Base-by-base conservation (phyloP, 768 basidiomycete genomes). In the Solioccasus polychromus region DNA sequence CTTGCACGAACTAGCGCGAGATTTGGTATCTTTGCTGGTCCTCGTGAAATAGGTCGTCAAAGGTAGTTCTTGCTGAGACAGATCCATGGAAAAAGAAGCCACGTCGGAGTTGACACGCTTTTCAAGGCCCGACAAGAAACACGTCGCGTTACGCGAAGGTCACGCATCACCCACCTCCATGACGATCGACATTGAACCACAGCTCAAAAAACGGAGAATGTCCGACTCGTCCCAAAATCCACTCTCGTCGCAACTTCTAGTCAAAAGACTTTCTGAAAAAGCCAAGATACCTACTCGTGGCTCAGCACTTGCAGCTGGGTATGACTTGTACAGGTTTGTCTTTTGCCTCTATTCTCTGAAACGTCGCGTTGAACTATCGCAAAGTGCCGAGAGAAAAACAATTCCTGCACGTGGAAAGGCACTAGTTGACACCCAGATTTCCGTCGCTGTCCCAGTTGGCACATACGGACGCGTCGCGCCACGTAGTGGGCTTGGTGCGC, bases 381-480 rank as follows among this genome's bases (percentile, higher is more conserved):
- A 15, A 44, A 95, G 93, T 63, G 92, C 94, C 0, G 93, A 95
- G 64, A 73, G 73, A 45, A 92, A 90, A 61, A 66, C 74, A 8
- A 79, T 98, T 15, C 92, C 94, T 11, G 92, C 93, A 2, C 83
- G 75, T 42, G 95, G 93, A 42, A 96, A 95, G 66, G 95, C 92
- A 5, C 71, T 98, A 29, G 68, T 99, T 30, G 86, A 94, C 62
- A 92, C 92, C 14, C 91, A 93, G 52, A 72, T 98, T 42, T 93
- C 92, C 20, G 85, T 99, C 49, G 94, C 93, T 18, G 91, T 99
- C 2, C 96, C 96, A 1, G 70, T 72, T 34, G 96, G 93, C 3
- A 93, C 92, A 4, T 98, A 99, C 61, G 96, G 95, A 52, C 91
- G 96, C 43, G 85, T 99, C 47, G 96, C 96, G 3, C 96, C 96